A percentile compares a stretch with the other conserved stretches of the same genome.
Evolutionary conservation across 1,284 basidiomycete genomes (phyloP).

Genomic region (Leccinum huronense): DNA sequence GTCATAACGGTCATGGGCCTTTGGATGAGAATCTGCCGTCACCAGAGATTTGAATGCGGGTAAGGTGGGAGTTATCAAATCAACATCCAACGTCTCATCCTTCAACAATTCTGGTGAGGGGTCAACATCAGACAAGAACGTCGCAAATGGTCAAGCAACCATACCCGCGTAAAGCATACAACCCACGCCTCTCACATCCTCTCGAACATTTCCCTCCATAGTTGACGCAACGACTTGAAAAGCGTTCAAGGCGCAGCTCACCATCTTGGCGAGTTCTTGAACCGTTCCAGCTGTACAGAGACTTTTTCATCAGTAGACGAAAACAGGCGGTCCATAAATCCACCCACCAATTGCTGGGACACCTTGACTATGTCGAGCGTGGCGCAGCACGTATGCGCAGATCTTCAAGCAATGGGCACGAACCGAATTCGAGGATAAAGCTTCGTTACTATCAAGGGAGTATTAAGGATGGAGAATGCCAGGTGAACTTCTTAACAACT

Average conservation of each 20-base stretch:
- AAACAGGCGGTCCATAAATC: neutral
- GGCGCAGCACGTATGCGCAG: conserved; percentile 76
- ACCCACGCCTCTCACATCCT: conserved; percentile 79
- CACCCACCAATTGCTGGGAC: conserved; percentile 57
- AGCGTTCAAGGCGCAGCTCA: conserved; percentile 66
- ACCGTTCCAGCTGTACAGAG: conserved; percentile 28
- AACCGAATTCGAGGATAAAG: conserved; percentile 48
- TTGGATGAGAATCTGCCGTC: conserved; percentile 45
- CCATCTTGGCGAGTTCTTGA: conserved; percentile 56
- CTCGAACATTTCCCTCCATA: conserved; percentile 55
- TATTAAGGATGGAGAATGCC: neutral
- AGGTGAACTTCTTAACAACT: conserved; percentile 11
- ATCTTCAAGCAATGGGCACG: conserved; percentile 77
- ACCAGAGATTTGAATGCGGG: conserved; percentile 77
- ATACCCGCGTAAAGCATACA: conserved; percentile 79
- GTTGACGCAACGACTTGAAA: conserved; percentile 64
- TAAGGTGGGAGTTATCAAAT: conserved; percentile 77
- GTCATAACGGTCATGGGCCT: conserved; percentile 47
- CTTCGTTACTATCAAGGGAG: conserved; percentile 35
- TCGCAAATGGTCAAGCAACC: conserved; percentile 16
- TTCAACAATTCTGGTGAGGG: conserved; percentile 66
- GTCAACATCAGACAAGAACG: neutral
- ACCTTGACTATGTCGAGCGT: conserved; percentile 60
- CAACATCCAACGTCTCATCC: conserved; percentile 77
- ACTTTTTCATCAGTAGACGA: neutral